Base-by-base conservation (phyloP, 768 basidiomycete genomes). In the Coprinellus aureogranulatus region DNA sequence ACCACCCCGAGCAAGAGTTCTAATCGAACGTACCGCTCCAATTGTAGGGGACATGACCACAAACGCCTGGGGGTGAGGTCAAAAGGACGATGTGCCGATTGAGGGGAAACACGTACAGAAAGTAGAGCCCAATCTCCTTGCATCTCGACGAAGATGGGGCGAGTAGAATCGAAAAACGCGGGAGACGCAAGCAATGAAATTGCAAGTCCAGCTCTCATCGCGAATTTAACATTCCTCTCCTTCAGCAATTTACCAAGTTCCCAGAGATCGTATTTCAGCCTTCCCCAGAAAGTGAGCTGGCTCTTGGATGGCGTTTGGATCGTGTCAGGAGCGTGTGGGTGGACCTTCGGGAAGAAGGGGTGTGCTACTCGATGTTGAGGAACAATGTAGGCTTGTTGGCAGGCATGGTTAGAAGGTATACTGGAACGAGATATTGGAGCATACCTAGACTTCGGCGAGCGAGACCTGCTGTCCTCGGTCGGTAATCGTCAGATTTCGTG, bases 61-160 rank as follows among this genome's bases (percentile, higher is more conserved):
- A 63, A 94, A 91, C 71, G 87, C 92, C 89, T 90, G 54, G n/a
- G 1, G 30, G 10, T 14, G 14, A 27, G 55, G 16, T 39, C 28
- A 56, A 42, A 1, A 28, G 22, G 22, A 23, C 12, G n/a, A 4
- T 20, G 22, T 16, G 11, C n/a, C n/a, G 51, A 11, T 20, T 2
- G 30, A 41, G 39, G 34, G 55, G 53, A 55, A 31, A 55, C 26
- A 75, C 82, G 66, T 60, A 91, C 93, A 45, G 94, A 94, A 53
- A 98, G 91, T 66, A 99, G 74, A 1, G 94, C 94, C 96, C 96
- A 99, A 73, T 98, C 94, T 34, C 95, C 95, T 64, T 87, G 83
- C 64, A 89, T 94, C 47, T 86, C 81, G 42, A 91, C 76, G 65
- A 97, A 98, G 3, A 84, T 70, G 4, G 86, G 87, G 25, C 94